Evolutionary conservation across 73 alveolate genomes (phyloP).

Genomic region (Paramecium bursaria): DNA sequence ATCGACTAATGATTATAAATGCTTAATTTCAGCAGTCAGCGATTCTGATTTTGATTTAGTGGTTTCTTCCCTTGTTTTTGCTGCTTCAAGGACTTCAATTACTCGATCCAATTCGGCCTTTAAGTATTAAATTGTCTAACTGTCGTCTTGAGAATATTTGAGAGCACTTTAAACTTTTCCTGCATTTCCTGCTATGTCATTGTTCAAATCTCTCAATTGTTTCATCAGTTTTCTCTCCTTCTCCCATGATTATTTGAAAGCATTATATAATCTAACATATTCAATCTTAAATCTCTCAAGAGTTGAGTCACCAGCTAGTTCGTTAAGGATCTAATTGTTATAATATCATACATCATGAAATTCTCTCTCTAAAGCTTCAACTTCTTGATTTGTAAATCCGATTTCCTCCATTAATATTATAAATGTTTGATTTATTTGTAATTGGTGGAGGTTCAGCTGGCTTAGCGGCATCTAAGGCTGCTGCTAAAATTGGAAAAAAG

Average conservation of each 20-base stretch:
- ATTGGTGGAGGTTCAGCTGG: conserved; percentile 99
- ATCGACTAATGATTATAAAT: conserved; percentile 57
- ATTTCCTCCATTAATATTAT: conserved; percentile 61
- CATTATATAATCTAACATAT: conserved; percentile 89
- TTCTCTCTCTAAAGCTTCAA: conserved; percentile 78
- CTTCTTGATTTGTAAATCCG: conserved; percentile 58
- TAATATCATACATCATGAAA: conserved; percentile 64
- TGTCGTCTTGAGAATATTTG: conserved; percentile 83
- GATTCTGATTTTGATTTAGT: conserved; percentile 88
- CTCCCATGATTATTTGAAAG: conserved; percentile 89
- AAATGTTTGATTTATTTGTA: conserved; percentile 92
- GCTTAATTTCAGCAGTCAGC: conserved; percentile 83
- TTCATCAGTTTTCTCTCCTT: conserved; percentile 82
- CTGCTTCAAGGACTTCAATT: conserved; percentile 84
- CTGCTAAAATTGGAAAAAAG: conserved; percentile 88
- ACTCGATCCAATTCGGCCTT: conserved; percentile 91
- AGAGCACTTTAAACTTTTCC: conserved; percentile 84
- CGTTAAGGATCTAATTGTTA: conserved; percentile 74
- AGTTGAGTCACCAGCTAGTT: conserved; percentile 86
- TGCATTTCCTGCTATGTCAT: conserved; percentile 81
- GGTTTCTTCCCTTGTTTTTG: conserved; percentile 89
- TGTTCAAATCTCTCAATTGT: conserved; percentile 80
- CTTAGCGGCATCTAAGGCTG: conserved; percentile 94
- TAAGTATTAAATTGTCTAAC: conserved; percentile 85
- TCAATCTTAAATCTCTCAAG: conserved; percentile 90